phyloP scores from a whole-genome alignment of 805 yeast species.

The Yueomyces sp. region DNA sequence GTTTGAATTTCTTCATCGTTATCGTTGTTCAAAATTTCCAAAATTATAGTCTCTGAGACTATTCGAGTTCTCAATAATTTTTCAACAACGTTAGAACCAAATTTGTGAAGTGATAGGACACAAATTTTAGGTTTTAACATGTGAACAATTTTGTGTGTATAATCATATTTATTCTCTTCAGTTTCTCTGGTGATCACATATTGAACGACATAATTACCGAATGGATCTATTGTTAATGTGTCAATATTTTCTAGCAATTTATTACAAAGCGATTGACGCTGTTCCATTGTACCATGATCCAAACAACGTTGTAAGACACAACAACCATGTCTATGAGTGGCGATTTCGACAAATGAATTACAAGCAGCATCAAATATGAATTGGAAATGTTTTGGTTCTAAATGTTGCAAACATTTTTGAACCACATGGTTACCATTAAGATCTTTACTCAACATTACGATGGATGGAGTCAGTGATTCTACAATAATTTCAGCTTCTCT shows the following conservation, averaged over 20 bases:
- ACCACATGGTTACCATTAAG: slow-evolving; percentile 94
- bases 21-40: slow-evolving; percentile 30
- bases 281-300: slow-evolving; percentile 69
- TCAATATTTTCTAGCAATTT: slow-evolving; percentile 59
- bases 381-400: slow-evolving; percentile 56
- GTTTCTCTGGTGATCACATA: slow-evolving; percentile 51
- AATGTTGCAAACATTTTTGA: slow-evolving; percentile 75
- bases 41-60: slow-evolving; percentile 34
- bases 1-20: slow-evolving; percentile 27
- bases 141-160: slow-evolving; percentile 23
- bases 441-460: slow-evolving; percentile 73
- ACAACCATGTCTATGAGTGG: slow-evolving; percentile 95
- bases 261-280: slow-evolving; percentile 52
- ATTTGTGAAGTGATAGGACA: slow-evolving; percentile 70
- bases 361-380: slow-evolving; percentile 84
- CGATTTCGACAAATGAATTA: slow-evolving; percentile 59
- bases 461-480: slow-evolving; percentile 47
- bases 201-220: slow-evolving; percentile 94
- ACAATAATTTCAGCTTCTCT: slow-evolving; percentile 61
- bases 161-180: slow-evolving; percentile 18
- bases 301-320: slow-evolving; percentile 92
- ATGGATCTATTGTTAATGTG: slow-evolving; percentile 74
- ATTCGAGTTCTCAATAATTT: slow-evolving; percentile 52
- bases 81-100: slow-evolving; percentile 89
- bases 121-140: slow-evolving; percentile 23